These are phyloP conservation scores for Talaromyces liani DNA, from an alignment of 495 filamentous ascomycete species.

Conservation along the genomic window DNA sequence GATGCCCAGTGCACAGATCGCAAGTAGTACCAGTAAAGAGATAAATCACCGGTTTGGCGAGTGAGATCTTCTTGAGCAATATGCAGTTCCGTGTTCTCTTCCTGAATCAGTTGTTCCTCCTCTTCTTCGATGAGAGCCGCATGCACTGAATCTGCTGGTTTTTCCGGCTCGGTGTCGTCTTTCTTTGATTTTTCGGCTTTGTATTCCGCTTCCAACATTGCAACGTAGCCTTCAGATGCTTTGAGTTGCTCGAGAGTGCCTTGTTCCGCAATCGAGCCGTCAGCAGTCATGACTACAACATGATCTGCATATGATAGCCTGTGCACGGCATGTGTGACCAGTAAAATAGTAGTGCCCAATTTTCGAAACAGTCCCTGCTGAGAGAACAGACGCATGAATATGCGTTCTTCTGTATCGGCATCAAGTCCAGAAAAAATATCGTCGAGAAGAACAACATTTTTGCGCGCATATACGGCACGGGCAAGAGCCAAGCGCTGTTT, in stretches of 20 bases:
- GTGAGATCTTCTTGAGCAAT: constrained; percentile 19
- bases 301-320: constrained; percentile 44
- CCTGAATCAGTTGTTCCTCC: not conserved
- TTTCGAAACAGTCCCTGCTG: constrained; percentile 45
- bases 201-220: constrained; percentile 9
- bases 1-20: constrained; percentile 11
- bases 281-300: constrained; percentile 39
- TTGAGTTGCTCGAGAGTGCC: constrained; percentile 40
- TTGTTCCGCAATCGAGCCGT: constrained; percentile 42
- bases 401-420: constrained; percentile 50
- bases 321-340: constrained; percentile 22
- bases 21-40: constrained; percentile 55
- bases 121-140: not conserved
- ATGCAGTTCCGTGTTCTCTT: not conserved
- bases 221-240: constrained; percentile 38
- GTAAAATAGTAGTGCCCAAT: constrained; percentile 34
- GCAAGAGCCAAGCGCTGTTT: constrained; percentile 64
- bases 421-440: constrained; percentile 58
- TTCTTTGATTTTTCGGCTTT: not conserved
- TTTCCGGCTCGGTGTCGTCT: not conserved
- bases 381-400: constrained; percentile 51
- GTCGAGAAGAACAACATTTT: constrained; percentile 46
- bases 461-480: constrained; percentile 47
- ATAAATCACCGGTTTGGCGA: constrained; percentile 41
- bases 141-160: not conserved